A percentile compares a stretch with the other conserved stretches of the same genome.
phyloP scores from a whole-genome alignment of 768 basidiomycete species.

The Lactarius sp. region DNA sequence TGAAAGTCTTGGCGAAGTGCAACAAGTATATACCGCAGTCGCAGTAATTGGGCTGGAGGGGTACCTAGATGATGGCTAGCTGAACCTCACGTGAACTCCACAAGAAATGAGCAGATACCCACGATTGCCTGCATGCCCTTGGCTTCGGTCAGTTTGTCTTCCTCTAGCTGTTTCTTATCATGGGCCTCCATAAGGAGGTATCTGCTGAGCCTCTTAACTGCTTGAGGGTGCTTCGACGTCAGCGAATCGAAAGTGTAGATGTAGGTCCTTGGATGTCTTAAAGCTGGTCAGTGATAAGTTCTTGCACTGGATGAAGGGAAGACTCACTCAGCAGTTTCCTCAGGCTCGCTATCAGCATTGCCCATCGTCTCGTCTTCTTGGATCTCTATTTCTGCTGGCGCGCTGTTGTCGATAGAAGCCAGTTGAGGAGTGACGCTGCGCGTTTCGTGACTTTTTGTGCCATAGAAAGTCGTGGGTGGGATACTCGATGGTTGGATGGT shows the following conservation, averaged over 20 bases:
- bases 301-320: not conserved
- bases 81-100: not conserved
- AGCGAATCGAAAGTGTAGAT: slow-evolving; percentile 92
- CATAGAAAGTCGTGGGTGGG: slow-evolving; percentile 13
- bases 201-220: slow-evolving; percentile 49
- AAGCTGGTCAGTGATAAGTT: not conserved
- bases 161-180: slow-evolving; percentile 45
- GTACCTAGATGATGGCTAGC: slow-evolving; percentile 50
- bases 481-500: slow-evolving; percentile 4
- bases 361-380: slow-evolving; percentile 7
- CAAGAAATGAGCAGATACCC: slow-evolving; percentile 22
- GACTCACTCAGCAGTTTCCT: slow-evolving; percentile 2
- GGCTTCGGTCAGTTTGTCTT: slow-evolving; percentile 36
- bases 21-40: slow-evolving; percentile 93
- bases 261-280: slow-evolving; percentile 48
- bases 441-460: not conserved
- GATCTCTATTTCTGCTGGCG: slow-evolving; percentile 8
- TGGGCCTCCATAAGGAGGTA: slow-evolving; percentile 78
- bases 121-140: slow-evolving; percentile 52
- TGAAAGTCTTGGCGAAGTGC: slow-evolving; percentile 80
- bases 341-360: slow-evolving; percentile 20
- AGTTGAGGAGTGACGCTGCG: not conserved
- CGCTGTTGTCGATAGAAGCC: not conserved
- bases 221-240: slow-evolving; percentile 63
- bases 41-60: slow-evolving; percentile 80